Base-by-base conservation (phyloP, 2,329 filamentous ascomycete species). In the Stagonosporopsis cucurbitacearum region DNA sequence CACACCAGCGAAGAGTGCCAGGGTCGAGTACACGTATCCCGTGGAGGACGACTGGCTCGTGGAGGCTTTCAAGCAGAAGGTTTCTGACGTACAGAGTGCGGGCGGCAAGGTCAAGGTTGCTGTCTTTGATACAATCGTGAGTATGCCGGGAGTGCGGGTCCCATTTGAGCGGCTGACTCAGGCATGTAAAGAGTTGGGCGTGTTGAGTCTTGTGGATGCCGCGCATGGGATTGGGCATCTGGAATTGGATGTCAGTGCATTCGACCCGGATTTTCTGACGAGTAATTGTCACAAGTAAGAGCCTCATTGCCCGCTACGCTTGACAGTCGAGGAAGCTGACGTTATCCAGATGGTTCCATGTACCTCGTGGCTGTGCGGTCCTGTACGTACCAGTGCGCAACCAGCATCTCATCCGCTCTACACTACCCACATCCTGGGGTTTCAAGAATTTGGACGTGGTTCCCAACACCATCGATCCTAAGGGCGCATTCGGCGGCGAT, bases 201-300 rank as follows among this genome's bases (percentile, higher is more conserved):
- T 97, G 3, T 70, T 94, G 50, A 92, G 88, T 65, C 79, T 91
- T 19, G 80, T 97, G 33, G 94, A 98, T 71, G 93, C 86, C 15
- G 94, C 94, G 0, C 94, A 98, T 75, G 88, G 89, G 1, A 78
- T 96, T 22, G 94, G 94, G 2, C 89, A 95, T 75, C 82, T 96
- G 7, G 80, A 83, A 1, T 74, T 97, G 7, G 85, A 96, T 73
- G 76, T 97, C 13, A 61, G 71, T 0, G 73, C 77, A 4, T 77
- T 92, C 2, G 84, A 92, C 59, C 88, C 92, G 0, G 93, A 97
- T 74, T 97, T 96, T 77, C 91, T 96, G 69, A 84, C 94, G 13
- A 88, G 83, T 51, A 97, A 97, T 73, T 91, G 87, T 22, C 71
- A 73, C 49, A 74, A 73, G 68, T 72, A 47, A 42, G 66, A 4